Conservation (phyloP, 306 rosid genomes). For the Inga oerstediana region DNA sequence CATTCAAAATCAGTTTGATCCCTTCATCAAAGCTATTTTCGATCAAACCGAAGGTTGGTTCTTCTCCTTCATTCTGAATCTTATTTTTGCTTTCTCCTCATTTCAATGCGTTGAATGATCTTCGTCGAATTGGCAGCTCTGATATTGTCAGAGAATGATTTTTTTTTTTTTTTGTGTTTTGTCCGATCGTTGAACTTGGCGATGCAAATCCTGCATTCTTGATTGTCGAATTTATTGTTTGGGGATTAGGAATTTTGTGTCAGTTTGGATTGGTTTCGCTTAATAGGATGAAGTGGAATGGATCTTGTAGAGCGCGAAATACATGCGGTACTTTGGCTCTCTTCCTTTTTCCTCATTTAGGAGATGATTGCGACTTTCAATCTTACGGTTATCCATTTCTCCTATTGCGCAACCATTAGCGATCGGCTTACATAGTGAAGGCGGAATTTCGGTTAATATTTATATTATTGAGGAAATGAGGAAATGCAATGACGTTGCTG, state of each 20-base stretch:
- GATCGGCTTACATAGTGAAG: not conserved
- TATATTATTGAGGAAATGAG: not conserved
- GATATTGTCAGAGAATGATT: not conserved
- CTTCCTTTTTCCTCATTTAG: not conserved
- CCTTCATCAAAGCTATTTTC: conserved; percentile 13
- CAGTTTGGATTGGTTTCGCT: conserved; percentile 7
- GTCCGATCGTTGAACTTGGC: not conserved
- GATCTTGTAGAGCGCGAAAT: conserved; percentile 10
- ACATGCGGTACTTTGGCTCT: not conserved
- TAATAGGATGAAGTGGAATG: not conserved
- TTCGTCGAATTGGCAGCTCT: conserved; percentile 1
- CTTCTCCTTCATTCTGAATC: not conserved
- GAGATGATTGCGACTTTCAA: not conserved
- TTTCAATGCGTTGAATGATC: not conserved
- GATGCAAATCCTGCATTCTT: conserved; percentile 18
- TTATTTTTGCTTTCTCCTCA: not conserved
- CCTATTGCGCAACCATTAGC: not conserved
- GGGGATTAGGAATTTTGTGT: not conserved
- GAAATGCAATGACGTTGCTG: not conserved
- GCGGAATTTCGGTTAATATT: not conserved
- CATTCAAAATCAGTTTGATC: conserved; percentile 31
- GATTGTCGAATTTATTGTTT: not conserved
- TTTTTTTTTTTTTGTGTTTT: not conserved
- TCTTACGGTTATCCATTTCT: not conserved
- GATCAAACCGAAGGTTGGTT: conserved; percentile 30